Base-by-base conservation (phyloP, 192 early-diverging fungal species). In the Phycomyces nitens region DNA sequence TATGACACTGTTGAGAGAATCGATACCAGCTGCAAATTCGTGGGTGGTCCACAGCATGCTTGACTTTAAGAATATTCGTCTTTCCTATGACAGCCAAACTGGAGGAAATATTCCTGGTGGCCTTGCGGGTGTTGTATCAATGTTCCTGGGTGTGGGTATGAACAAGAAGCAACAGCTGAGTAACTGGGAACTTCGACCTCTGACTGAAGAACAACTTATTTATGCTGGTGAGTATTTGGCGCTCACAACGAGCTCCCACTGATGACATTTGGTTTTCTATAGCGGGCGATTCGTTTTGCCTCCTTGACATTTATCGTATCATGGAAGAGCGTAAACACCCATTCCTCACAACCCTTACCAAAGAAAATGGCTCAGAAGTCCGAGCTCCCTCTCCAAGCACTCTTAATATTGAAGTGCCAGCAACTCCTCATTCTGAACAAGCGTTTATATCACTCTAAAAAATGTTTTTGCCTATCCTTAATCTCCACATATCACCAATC, bases 131-230 rank as follows among this genome's bases (percentile, higher is more conserved):
- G 63, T 68, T 10, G 56, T 65, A 0, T 21, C 56, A 12, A 61
- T 49, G 1, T 66, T 68, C 42, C 42, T 66, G 23, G 52, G 50
- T 22, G 50, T 58, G 12, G 22, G 26, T 1, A 29, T 75, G 54
- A 69, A 75, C 43, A 75, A 75, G 43, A 75, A 70, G 24, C 73
- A 75, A 56, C 68, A 70, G 40, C 16, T 75, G 6, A 75, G 73
- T 49, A 69, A 75, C 50, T 75, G 73, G 73, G 73, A 75, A 44
- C 58, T 65, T 22, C 42, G 73, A 12, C 73, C 73, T 0, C 57
- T 75, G 29, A 66, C 55, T 16, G 55, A 53, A 15, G 73, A 70
- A 0, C 73, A 75, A 41, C 47, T 39, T 2, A 21, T 34, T 1
- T 75, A 75, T 66, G 73, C 68, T 27, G 73, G 73, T 75, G 44